These are phyloP conservation scores for Pseudogymnoascus sp. DNA, from an alignment of 2,329 filamentous ascomycete genomes.

Conservation along the genomic window DNA sequence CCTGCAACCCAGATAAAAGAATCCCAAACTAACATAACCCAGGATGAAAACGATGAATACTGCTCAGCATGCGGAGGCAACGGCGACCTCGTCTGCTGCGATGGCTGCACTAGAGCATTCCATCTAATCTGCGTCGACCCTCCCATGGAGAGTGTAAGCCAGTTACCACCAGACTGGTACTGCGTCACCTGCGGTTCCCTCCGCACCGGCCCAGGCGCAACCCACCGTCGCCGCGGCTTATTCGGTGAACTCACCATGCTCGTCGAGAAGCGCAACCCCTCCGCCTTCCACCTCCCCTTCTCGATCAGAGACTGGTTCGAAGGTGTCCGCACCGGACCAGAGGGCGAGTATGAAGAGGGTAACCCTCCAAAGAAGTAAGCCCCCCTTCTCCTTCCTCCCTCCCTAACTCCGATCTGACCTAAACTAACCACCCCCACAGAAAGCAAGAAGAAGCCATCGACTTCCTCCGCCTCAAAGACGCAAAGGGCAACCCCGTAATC, in stretches of 20 bases:
- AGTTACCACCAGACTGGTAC: conserved; percentile 72
- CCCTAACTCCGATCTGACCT: neutral
- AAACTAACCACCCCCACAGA: conserved; percentile 27
- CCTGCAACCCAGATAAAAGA: neutral
- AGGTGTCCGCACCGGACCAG: conserved; percentile 66
- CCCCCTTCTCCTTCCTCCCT: conserved; percentile 15
- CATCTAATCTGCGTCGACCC: conserved; percentile 86
- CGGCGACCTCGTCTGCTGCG: conserved; percentile 85
- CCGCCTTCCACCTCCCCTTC: conserved; percentile 64
- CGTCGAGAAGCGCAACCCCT: conserved; percentile 62
- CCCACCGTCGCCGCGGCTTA: conserved; percentile 44
- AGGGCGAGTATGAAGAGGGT: conserved; percentile 75
- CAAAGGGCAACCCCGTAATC: conserved; percentile 66
- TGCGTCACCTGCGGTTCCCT: conserved; percentile 60
- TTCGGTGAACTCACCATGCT: conserved; percentile 57
- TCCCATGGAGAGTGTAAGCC: conserved; percentile 47
- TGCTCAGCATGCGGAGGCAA: conserved; percentile 80
- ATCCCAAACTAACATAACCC: conserved; percentile 11
- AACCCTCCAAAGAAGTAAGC: conserved; percentile 50
- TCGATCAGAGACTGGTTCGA: conserved; percentile 70
- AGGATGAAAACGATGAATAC: conserved; percentile 79
- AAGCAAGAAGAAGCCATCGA: conserved; percentile 57
- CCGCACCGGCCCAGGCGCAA: conserved; percentile 13
- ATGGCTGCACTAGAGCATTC: conserved; percentile 83
- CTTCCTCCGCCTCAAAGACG: conserved; percentile 61